Conservation (phyloP, 176 grass and related monocot species). For the Eleusine coracana region DNA sequence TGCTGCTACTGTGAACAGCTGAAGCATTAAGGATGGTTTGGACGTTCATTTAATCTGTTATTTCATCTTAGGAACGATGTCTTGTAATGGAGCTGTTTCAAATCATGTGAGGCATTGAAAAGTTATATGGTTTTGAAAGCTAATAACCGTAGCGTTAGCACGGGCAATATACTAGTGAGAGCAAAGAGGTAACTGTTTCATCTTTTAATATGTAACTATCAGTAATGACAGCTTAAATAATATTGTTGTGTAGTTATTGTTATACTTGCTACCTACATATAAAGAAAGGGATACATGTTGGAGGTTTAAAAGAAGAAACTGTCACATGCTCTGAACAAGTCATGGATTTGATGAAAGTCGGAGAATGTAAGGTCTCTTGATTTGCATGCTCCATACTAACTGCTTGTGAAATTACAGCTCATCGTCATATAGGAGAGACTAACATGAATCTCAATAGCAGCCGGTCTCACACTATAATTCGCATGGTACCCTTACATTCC, state of each 20-base stretch:
- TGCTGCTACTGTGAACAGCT: too few species aligned
- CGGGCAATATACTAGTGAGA: slow-evolving; percentile 47
- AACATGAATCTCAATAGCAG: slow-evolving; percentile 97
- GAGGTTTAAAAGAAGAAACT: slow-evolving; percentile 92
- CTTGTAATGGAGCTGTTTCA: too few species aligned
- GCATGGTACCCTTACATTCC: slow-evolving; percentile 61
- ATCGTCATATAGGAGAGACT: slow-evolving; percentile 92
- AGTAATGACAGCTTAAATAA: slow-evolving; percentile 3
- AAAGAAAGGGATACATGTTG: slow-evolving; percentile 87
- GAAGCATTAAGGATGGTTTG: too few species aligned
- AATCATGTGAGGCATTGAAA: too few species aligned
- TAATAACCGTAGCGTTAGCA: too few species aligned
- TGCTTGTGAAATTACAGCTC: slow-evolving; percentile 55
- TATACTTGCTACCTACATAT: slow-evolving; percentile 19
- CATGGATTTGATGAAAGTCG: slow-evolving; percentile 78
- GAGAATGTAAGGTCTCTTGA: slow-evolving; percentile 75
- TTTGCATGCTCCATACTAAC: not conserved
- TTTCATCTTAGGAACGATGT: too few species aligned
- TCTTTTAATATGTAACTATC: slow-evolving; percentile 20
- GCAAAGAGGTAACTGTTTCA: slow-evolving; percentile 58
- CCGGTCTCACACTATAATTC: slow-evolving; percentile 92
- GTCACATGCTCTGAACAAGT: slow-evolving; percentile 83
- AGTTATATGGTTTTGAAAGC: too few species aligned
- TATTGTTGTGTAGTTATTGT: not conserved
- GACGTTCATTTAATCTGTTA: too few species aligned